Percentiles rank a stretch among this genome's conserved stretches.
Evolutionary conservation across 805 yeast species (phyloP).

Genomic region (Ascoidea asiatica): DNA sequence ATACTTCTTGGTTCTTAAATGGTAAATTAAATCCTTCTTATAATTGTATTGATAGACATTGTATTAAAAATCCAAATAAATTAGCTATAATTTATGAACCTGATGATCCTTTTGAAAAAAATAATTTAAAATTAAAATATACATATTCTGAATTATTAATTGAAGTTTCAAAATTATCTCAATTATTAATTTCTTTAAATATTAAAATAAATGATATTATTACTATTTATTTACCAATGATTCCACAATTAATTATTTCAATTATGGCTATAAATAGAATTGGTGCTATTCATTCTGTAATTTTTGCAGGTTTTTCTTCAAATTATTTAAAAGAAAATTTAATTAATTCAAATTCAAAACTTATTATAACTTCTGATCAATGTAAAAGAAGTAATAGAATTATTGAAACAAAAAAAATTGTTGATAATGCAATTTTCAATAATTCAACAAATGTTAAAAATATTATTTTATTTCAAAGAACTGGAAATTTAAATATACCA

Average conservation of each 20-base stretch:
- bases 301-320: slow-evolving; percentile 93
- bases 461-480: slow-evolving; percentile 80
- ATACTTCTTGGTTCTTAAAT: slow-evolving; percentile 85
- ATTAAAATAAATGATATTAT: slow-evolving; percentile 91
- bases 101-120: slow-evolving; percentile 69
- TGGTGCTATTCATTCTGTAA: slow-evolving; percentile 94
- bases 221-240: slow-evolving; percentile 95
- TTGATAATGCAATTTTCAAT: slow-evolving; percentile 78
- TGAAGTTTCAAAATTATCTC: slow-evolving; percentile 79
- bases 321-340: slow-evolving; percentile 88
- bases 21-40: slow-evolving; percentile 89
- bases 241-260: slow-evolving; percentile 91
- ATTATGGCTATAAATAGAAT: slow-evolving; percentile 85
- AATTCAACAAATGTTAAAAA: slow-evolving; percentile 56
- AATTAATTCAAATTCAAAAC: slow-evolving; percentile 71
- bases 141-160: slow-evolving; percentile 80
- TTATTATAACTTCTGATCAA: slow-evolving; percentile 89
- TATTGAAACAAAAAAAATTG: slow-evolving; percentile 84
- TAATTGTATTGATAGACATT: slow-evolving; percentile 94
- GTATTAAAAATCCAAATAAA: slow-evolving; percentile 74
- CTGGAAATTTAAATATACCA: slow-evolving; percentile 51
- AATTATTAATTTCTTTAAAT: slow-evolving; percentile 71
- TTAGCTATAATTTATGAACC: slow-evolving; percentile 85
- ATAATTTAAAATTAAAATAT: slow-evolving; percentile 50
- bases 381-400: slow-evolving; percentile 93